phyloP scores from a whole-genome alignment of 2,329 filamentous ascomycete species.

The Fusarium subtropicale region DNA sequence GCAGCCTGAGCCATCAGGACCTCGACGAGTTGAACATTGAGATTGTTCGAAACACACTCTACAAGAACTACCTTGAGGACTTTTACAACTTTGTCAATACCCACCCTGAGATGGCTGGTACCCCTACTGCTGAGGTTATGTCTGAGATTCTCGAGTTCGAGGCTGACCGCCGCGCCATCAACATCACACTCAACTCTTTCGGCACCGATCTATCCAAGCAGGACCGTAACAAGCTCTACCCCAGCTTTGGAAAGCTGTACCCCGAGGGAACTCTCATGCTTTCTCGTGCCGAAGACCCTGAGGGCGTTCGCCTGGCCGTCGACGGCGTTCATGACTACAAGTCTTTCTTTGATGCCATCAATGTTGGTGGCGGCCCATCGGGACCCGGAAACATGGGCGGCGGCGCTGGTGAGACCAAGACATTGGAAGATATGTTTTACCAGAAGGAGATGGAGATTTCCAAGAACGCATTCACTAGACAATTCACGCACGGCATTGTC shows the following conservation, averaged over 20 bases:
- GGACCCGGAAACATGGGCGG: conserved; percentile 88
- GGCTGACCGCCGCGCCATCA: conserved; percentile 95
- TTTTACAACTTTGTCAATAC: conserved; percentile 96
- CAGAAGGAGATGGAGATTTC: conserved; percentile 99
- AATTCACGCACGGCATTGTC: conserved; percentile 94
- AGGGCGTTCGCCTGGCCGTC: conserved; percentile 92
- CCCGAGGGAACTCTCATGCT: conserved; percentile 96
- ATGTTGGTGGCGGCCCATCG: conserved; percentile 75
- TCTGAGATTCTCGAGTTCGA: conserved; percentile 96
- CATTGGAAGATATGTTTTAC: conserved; percentile 97
- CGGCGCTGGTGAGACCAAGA: conserved; percentile 83
- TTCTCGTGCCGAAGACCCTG: conserved; percentile 91
- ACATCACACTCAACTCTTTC: conserved; percentile 99
- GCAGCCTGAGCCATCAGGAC: conserved; percentile 93
- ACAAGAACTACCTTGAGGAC: conserved; percentile 99
- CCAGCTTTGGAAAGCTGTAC: conserved; percentile 88
- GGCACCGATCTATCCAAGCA: conserved; percentile 94
- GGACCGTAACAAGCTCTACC: conserved; percentile 96
- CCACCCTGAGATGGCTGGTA: conserved; percentile 85
- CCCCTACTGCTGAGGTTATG: conserved; percentile 95
- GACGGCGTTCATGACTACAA: conserved; percentile 96
- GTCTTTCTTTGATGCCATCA: conserved; percentile 92
- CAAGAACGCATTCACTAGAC: conserved; percentile 92
- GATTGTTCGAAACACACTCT: conserved; percentile 97
- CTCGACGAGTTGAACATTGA: conserved; percentile 99